These are phyloP conservation scores for Penicillium waksmanii DNA, from an alignment of 495 filamentous ascomycete species.

Conservation along the genomic window DNA sequence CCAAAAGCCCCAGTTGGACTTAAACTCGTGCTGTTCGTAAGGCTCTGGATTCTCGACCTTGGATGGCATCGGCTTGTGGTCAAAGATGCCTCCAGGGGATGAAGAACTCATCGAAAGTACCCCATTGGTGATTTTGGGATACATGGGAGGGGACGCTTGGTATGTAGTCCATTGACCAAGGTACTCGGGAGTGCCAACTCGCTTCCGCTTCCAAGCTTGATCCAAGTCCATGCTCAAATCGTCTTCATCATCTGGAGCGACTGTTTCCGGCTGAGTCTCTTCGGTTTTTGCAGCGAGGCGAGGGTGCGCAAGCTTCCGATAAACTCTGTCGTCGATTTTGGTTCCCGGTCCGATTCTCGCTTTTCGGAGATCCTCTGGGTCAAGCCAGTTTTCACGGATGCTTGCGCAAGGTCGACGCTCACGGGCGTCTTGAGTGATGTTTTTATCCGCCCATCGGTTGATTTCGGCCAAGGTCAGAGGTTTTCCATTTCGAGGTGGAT, in stretches of 20 bases:
- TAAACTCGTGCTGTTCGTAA: slow-evolving; percentile 2
- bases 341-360: not conserved
- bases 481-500: not conserved
- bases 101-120: slow-evolving; percentile 11
- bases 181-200: not conserved
- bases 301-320: not conserved
- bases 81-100: slow-evolving; percentile 5
- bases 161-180: slow-evolving; percentile 22
- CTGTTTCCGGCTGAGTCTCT: not conserved
- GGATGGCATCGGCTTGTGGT: not conserved
- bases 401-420: not conserved
- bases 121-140: slow-evolving; percentile 24
- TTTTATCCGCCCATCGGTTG: not conserved
- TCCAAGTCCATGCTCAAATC: not conserved
- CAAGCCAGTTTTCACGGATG: not conserved
- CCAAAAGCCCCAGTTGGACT: not conserved
- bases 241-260: not conserved
- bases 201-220: not conserved
- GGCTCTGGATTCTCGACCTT: not conserved
- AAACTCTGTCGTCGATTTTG: not conserved
- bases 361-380: not conserved
- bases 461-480: not conserved
- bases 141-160: slow-evolving; percentile 11
- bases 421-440: not conserved
- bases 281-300: not conserved